Evolutionary conservation across 208 protist genomes (phyloP).

Genomic region (Wallacemonas sp.): DNA sequence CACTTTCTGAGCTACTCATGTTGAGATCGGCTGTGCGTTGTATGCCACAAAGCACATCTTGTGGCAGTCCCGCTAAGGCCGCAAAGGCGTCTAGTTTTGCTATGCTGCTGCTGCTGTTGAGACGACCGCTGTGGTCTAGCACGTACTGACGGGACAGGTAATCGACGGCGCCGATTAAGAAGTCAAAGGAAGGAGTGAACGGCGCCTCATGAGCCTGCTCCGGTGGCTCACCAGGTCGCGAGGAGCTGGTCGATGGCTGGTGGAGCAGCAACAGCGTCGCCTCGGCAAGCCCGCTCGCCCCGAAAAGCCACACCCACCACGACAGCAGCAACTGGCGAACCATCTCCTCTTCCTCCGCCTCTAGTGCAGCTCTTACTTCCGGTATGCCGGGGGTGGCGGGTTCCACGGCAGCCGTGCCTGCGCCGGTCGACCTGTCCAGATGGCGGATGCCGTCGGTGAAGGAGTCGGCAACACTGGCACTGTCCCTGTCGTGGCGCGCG

Average conservation of each 20-base stretch:
- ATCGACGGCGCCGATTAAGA: slow-evolving; percentile 1
- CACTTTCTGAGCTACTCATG: neutral
- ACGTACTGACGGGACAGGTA: slow-evolving; percentile 4
- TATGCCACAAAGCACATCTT: neutral
- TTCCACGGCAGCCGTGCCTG: no score
- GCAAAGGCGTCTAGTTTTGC: neutral
- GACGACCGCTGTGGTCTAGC: neutral
- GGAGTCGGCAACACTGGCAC: no score
- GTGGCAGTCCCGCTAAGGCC: neutral
- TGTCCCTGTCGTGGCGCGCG: no score
- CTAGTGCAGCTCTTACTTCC: no score
- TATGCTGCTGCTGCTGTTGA: neutral
- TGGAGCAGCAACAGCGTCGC: slow-evolving; percentile 4
- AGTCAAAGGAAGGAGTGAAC: slow-evolving; percentile 9
- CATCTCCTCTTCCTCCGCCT: neutral
- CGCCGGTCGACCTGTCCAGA: no score
- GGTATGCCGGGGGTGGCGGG: no score
- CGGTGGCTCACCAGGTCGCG: neutral
- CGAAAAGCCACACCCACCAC: slow-evolving; percentile 19
- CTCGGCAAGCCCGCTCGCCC: slow-evolving; percentile 11
- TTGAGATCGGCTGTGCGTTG: neutral
- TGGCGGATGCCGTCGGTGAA: no score
- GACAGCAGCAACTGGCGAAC: slow-evolving; percentile 3
- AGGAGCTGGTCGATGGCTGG: neutral
- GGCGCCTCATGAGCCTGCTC: neutral